phyloP scores from a whole-genome alignment of 2,329 filamentous ascomycete species.

The Phialophora expanda region DNA sequence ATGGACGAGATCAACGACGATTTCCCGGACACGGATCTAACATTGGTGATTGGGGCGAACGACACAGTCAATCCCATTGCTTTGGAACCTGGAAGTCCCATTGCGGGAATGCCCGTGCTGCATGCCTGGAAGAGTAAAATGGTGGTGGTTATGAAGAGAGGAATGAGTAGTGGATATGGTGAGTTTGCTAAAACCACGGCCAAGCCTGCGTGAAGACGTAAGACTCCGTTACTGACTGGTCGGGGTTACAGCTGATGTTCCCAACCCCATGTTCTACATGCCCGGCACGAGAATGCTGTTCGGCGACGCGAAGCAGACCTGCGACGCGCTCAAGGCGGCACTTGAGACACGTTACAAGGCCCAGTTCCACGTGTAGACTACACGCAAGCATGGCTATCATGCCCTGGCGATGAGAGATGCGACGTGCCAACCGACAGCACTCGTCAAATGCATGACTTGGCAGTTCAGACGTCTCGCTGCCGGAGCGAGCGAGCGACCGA shows the following conservation, averaged over 20 bases:
- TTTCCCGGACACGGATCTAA: constrained; percentile 82
- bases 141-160: constrained; percentile 90
- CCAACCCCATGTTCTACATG: constrained; percentile 91
- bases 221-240: not conserved
- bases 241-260: constrained; percentile 71
- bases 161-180: constrained; percentile 87
- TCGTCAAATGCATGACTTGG: no score
- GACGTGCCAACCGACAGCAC: not conserved
- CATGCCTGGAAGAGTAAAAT: constrained; percentile 95
- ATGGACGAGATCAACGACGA: constrained; percentile 98
- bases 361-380: constrained; percentile 35
- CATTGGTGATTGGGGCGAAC: constrained; percentile 87
- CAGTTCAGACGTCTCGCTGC: not conserved
- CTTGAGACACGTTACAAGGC: constrained; percentile 38
- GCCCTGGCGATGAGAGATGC: not conserved
- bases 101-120: constrained; percentile 90
- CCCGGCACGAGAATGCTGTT: constrained; percentile 89
- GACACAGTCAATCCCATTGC: constrained; percentile 93
- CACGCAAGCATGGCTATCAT: not conserved
- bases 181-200: constrained; percentile 42
- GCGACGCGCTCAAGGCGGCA: constrained; percentile 60
- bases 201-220: not conserved
- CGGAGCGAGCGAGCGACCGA: not conserved
- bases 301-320: constrained; percentile 83
- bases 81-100: constrained; percentile 78